Evolutionary conservation across 177 flowering plant species (phyloP).

Genomic region (Telopea speciosissima): DNA sequence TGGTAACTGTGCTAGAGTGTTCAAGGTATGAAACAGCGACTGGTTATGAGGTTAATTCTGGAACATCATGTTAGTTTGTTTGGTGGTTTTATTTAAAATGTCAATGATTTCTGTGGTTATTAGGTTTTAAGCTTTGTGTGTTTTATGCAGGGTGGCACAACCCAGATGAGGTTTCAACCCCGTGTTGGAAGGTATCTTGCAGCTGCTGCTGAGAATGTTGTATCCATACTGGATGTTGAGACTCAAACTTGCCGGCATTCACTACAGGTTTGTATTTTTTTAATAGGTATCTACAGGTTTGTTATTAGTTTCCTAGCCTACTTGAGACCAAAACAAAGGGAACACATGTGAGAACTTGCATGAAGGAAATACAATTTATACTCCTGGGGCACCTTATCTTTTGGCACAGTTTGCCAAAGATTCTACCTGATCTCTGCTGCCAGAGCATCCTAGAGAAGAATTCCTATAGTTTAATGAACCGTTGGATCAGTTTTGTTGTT

Average conservation of each 20-base stretch:
- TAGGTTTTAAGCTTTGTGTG: neutral
- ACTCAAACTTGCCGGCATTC: slow-evolving; percentile 45
- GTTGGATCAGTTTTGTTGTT: too few relatives aligned
- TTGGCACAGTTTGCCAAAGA: too few relatives aligned
- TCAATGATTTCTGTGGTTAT: neutral
- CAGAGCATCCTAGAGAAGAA: too few relatives aligned
- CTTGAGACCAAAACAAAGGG: neutral
- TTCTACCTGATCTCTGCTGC: too few relatives aligned
- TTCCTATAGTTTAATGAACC: too few relatives aligned
- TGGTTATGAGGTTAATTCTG: neutral
- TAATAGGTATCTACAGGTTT: slow-evolving; percentile 39
- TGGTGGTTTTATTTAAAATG: neutral
- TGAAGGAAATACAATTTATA: too few relatives aligned
- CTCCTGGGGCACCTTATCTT: too few relatives aligned
- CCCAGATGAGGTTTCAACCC: slow-evolving; percentile 62
- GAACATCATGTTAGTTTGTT: neutral
- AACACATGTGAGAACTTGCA: neutral
- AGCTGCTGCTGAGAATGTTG: slow-evolving; percentile 52
- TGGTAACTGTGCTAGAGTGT: slow-evolving; percentile 56
- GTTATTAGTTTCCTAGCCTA: neutral
- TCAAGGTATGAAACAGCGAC: slow-evolving; percentile 39
- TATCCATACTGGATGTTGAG: slow-evolving; percentile 57
- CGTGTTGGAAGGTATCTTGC: slow-evolving; percentile 58
- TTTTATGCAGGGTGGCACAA: slow-evolving; percentile 44
- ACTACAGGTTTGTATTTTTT: slow-evolving; percentile 34